Conservation (phyloP, 78 protist species). For the Bigelowiella natans region DNA sequence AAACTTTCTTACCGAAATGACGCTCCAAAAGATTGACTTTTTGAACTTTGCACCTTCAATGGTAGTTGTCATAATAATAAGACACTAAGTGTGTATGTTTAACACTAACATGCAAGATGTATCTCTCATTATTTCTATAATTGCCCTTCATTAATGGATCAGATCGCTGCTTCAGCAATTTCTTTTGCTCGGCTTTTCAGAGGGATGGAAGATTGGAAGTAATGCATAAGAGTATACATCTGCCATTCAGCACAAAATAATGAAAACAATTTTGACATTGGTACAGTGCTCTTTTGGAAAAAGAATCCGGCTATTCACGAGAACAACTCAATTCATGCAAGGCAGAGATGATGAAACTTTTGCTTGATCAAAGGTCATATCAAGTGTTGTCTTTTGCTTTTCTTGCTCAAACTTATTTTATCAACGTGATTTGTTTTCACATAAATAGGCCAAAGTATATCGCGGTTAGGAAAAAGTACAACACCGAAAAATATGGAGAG, state of each 20-base stretch:
- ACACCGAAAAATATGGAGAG: background rate
- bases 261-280: background rate
- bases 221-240: too few species aligned
- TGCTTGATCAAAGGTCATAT: background rate
- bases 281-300: background rate
- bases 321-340: background rate
- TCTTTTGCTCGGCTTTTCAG: background rate
- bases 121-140: too few species aligned
- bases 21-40: conserved; percentile 54
- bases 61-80: conserved; percentile 53
- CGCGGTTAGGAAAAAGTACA: background rate
- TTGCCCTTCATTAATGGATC: too few species aligned
- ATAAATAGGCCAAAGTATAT: background rate
- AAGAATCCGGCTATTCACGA: background rate
- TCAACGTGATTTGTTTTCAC: background rate
- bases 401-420: background rate
- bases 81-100: background rate
- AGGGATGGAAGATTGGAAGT: too few species aligned
- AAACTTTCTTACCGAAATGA: conserved; percentile 70
- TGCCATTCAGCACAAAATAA: too few species aligned
- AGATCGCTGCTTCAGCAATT: background rate
- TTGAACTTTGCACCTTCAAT: conserved; percentile 66
- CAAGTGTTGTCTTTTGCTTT: background rate
- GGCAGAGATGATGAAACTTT: background rate
- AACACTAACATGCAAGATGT: background rate